Evolutionary conservation across 192 early-diverging fungal species (phyloP).

Genomic region (Chytriomyces hyalinus): DNA sequence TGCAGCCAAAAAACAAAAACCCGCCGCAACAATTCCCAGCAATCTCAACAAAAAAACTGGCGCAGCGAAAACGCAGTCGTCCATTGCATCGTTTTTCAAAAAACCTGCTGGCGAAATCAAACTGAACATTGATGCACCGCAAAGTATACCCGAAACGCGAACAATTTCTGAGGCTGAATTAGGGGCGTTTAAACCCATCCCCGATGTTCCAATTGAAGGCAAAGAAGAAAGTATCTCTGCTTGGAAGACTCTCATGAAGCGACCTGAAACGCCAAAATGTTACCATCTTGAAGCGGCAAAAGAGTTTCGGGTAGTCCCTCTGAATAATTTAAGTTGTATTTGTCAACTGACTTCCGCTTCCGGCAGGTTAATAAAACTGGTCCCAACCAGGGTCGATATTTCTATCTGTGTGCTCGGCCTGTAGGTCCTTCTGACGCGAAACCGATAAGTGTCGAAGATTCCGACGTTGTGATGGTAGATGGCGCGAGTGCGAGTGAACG

Average conservation of each 20-base stretch:
- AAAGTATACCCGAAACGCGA: slow-evolving; percentile 17
- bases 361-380: slow-evolving; percentile 64
- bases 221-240: slow-evolving; percentile 37
- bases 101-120: not conserved
- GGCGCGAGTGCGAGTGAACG: not conserved
- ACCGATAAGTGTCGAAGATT: not conserved
- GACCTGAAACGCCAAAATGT: slow-evolving; percentile 60
- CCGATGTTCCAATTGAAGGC: not conserved
- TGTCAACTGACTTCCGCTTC: not conserved
- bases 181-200: not conserved
- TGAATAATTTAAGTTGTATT: not conserved
- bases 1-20: no score
- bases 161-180: slow-evolving; percentile 15
- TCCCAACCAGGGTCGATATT: slow-evolving; percentile 69
- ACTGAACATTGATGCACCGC: not conserved
- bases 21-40: no score
- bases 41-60: not conserved
- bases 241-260: slow-evolving; percentile 66
- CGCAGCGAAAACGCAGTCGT: not conserved
- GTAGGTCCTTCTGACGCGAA: slow-evolving; percentile 40
- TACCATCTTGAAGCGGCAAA: slow-evolving; percentile 68
- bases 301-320: slow-evolving; percentile 56
- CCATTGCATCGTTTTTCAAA: not conserved
- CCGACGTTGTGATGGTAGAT: not conserved
- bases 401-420: slow-evolving; percentile 70